Evolutionary conservation across 1,284 basidiomycete genomes (phyloP).

Genomic region (Ustilago tritici): DNA sequence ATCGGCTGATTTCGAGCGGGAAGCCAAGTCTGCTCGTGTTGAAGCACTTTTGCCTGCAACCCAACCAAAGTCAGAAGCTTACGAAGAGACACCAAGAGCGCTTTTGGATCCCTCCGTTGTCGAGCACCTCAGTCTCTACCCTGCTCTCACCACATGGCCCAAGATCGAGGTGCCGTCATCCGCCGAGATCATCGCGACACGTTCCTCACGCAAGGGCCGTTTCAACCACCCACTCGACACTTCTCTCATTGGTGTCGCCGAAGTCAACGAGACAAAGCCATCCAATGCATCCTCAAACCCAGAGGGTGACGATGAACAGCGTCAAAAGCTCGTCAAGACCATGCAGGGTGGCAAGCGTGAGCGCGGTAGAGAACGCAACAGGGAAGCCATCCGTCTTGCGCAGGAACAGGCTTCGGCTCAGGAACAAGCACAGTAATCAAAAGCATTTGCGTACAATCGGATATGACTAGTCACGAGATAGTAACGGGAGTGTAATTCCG

Average conservation of each 20-base stretch:
- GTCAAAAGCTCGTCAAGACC: constrained; percentile 54
- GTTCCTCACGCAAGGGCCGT: constrained; percentile 35
- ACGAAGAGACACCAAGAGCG: constrained; percentile 15
- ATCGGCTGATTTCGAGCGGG: constrained; percentile 22
- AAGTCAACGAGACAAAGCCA: constrained; percentile 29
- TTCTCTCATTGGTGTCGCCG: constrained; percentile 40
- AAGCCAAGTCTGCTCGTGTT: constrained; percentile 19
- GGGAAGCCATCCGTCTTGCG: constrained; percentile 47
- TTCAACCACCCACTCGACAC: constrained; percentile 51
- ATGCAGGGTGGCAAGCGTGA: constrained; percentile 61
- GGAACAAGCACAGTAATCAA: background rate
- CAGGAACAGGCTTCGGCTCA: constrained; percentile 27
- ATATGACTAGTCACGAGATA: background rate
- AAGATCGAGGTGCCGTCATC: constrained; percentile 55
- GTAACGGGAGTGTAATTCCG: background rate
- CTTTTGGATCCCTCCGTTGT: constrained; percentile 37
- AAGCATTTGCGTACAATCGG: background rate
- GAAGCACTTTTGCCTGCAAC: constrained; percentile 31
- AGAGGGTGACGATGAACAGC: constrained; percentile 34
- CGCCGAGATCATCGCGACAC: constrained; percentile 54
- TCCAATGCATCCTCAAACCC: constrained; percentile 28
- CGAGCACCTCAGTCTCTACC: constrained; percentile 53
- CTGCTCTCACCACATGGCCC: constrained; percentile 59
- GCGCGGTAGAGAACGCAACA: constrained; percentile 55
- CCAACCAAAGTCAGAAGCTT: constrained; percentile 12